These are phyloP conservation scores for Neurospora terricola DNA, from an alignment of 495 filamentous ascomycete species.

Conservation along the genomic window DNA sequence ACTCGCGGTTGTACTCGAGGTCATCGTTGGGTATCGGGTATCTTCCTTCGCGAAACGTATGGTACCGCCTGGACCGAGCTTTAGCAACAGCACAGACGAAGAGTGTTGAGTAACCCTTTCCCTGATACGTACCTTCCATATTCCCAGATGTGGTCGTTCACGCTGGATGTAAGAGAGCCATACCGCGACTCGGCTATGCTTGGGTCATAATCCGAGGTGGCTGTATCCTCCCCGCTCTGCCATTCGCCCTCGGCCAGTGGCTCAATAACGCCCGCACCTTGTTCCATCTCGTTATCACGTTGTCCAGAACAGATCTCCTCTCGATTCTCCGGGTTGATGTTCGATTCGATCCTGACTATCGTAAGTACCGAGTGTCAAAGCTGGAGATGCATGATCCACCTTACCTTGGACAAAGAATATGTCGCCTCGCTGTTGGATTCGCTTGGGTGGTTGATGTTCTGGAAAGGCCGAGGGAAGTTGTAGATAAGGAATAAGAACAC, in stretches of 20 bases:
- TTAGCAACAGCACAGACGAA: neutral
- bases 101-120: neutral
- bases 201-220: constrained; percentile 25
- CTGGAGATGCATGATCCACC: neutral
- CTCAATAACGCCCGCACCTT: constrained; percentile 12
- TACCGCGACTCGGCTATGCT: constrained; percentile 17
- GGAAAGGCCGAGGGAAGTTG: neutral
- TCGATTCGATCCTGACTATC: neutral
- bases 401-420: neutral
- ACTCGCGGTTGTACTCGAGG: constrained; percentile 26
- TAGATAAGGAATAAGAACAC: neutral
- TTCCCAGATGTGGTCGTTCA: constrained; percentile 26
- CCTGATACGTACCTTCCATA: constrained; percentile 20
- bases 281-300: constrained; percentile 13
- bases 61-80: constrained; percentile 19
- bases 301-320: neutral
- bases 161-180: constrained; percentile 24
- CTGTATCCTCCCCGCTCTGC: constrained; percentile 8
- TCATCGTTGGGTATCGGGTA: constrained; percentile 32
- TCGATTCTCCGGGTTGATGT: neutral
- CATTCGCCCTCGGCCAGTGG: constrained; percentile 8
- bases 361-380: neutral
- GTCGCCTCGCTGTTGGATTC: neutral
- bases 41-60: constrained; percentile 22
- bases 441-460: neutral